phyloP scores from a whole-genome alignment of 805 yeast species.

The Metschnikowia arizonensis region DNA sequence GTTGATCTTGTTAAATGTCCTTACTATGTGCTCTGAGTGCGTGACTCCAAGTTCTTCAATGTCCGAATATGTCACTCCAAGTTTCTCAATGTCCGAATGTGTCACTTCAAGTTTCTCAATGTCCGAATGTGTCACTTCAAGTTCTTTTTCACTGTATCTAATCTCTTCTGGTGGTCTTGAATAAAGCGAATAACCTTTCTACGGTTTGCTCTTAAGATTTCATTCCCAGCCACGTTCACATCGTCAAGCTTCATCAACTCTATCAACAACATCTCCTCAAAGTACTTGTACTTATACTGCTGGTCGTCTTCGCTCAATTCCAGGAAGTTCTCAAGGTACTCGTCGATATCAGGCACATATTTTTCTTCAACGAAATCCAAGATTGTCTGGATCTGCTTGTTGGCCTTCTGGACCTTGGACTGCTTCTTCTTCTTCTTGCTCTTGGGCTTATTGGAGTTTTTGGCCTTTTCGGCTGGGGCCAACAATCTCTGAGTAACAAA shows the following conservation, averaged over 20 bases:
- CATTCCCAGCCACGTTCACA: constrained; percentile 51
- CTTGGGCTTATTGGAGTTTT: constrained; percentile 15
- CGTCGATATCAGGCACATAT: constrained; percentile 32
- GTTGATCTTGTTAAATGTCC: background rate
- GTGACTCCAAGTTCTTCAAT: too few species aligned
- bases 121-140: background rate
- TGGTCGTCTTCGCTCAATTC: constrained; percentile 19
- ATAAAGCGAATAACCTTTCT: constrained; percentile 56
- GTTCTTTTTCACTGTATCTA: constrained; percentile 46
- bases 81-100: too few species aligned
- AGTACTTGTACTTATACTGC: constrained; percentile 51
- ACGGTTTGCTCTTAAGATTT: constrained; percentile 51
- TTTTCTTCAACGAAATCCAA: constrained; percentile 38
- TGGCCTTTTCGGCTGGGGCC: background rate
- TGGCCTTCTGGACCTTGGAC: constrained; percentile 38
- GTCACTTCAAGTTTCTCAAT: constrained; percentile 21
- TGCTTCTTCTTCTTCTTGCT: constrained; percentile 37
- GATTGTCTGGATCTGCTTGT: constrained; percentile 34
- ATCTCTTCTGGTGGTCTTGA: constrained; percentile 53
- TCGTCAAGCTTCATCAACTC: constrained; percentile 64
- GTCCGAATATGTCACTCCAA: too few species aligned
- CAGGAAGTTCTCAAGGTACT: constrained; percentile 12
- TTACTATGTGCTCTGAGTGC: background rate
- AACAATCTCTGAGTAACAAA: constrained; percentile 22
- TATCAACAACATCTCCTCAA: constrained; percentile 65